Base-by-base conservation (phyloP, 148 eudicot genomes). In the Persicaria maculosa region DNA sequence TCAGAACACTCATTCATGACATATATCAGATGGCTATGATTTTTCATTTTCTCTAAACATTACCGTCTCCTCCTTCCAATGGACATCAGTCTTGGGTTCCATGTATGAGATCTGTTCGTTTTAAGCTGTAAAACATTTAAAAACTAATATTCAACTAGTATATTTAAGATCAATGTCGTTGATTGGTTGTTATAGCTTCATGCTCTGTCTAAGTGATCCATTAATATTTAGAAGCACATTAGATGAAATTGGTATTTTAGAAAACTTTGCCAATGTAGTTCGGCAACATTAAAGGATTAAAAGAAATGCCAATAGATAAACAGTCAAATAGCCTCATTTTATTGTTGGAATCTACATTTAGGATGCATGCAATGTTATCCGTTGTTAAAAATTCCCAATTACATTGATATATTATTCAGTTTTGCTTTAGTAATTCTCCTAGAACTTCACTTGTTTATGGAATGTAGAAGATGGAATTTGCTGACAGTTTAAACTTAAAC, bases 1-100 rank as follows among this genome's bases (percentile, higher is more conserved):
- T 86, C 80, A 75, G 81, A 47, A 36, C 44, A 62, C 44, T n/a
- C 44, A 62, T 10, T 31, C 47, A 65, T 65, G 14, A 6, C 68
- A 65, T n/a, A n/a, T 5, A 65, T 65, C 70, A 65, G 47, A 43
- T 40, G 17, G 70, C 47, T 65, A 12, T 59, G 67, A 6, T 59
- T 19, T 58, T 36, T 10, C 17, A 15, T 1, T 2, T 36, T 65
- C 6, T 9, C 5, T 65, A 1, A 40, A 36, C 25, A 10, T 40
- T 15, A 9, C 31, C 5, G 15, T 36, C 17, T 6, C 19, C 6
- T 65, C 46, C 70, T 65, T 5, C 45, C 10, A 36, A 0, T 62
- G 44, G 44, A 31, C 44, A 62, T 31, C 25, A 16, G 12, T 62
- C 44, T 62, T 62, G 46, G 0, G 9, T 31, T 31, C 40, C 52